A percentile compares a stretch with the other conserved stretches of the same genome.
These are phyloP conservation scores for Microstegium vimineum DNA, from an alignment of 176 grass and related monocot genomes.

Conservation along the genomic window DNA sequence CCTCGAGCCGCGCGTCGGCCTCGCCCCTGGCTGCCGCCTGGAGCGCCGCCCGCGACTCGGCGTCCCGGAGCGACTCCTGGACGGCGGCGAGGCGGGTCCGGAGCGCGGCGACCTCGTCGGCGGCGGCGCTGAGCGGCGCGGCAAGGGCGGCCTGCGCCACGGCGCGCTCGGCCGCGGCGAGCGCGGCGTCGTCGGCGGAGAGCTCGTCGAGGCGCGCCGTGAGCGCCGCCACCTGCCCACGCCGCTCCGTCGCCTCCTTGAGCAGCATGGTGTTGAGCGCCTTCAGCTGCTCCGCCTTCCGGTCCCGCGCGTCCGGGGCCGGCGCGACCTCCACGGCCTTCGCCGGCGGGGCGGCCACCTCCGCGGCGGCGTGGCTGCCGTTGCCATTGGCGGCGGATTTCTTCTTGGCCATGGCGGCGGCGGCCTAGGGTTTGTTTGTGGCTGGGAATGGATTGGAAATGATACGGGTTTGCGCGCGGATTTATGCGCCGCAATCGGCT, in stretches of 20 bases:
- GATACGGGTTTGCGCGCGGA: neutral
- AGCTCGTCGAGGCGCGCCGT: slow-evolving; percentile 44
- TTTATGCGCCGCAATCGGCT: neutral
- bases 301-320: neutral
- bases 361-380: neutral
- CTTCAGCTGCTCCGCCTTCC: slow-evolving; percentile 51
- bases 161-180: slow-evolving; percentile 29
- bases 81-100: slow-evolving; percentile 16
- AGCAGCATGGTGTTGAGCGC: slow-evolving; percentile 57
- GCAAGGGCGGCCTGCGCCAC: slow-evolving; percentile 39
- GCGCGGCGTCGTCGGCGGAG: slow-evolving; percentile 33
- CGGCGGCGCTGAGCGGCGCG: slow-evolving; percentile 35
- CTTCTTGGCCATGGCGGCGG: slow-evolving; percentile 60
- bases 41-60: neutral
- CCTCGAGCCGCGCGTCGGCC: slow-evolving; percentile 25
- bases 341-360: neutral
- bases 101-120: slow-evolving; percentile 33
- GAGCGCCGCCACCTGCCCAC: slow-evolving; percentile 43
- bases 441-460: slow-evolving; percentile 15
- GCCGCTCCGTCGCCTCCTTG: slow-evolving; percentile 58
- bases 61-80: slow-evolving; percentile 1
- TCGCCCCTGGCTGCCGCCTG: slow-evolving; percentile 17
- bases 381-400: slow-evolving; percentile 28
- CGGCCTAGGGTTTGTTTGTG: slow-evolving; percentile 28
- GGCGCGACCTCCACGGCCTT: neutral